Base-by-base conservation (phyloP, 805 yeast species). In the Cyberlindnera japonica region DNA sequence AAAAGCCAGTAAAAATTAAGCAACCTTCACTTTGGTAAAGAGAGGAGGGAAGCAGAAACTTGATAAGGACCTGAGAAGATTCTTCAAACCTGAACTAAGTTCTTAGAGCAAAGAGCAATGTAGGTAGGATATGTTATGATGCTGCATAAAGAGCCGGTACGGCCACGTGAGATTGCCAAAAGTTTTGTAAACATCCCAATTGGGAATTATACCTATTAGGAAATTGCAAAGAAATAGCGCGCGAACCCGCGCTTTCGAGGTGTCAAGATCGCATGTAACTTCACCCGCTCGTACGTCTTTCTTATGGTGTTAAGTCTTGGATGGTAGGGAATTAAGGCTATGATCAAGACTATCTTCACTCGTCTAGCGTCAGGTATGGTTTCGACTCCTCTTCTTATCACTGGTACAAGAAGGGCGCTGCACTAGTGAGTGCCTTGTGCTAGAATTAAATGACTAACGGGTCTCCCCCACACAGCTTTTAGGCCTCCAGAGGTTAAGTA, bases 401-500 rank as follows among this genome's bases (percentile, higher is more conserved):
- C n/a, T n/a, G n/a, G n/a, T n/a, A n/a, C n/a, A n/a, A n/a, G n/a
- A n/a, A n/a, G n/a, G n/a, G n/a, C n/a, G n/a, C n/a, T n/a, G n/a
- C n/a, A n/a, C n/a, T n/a, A n/a, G n/a, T n/a, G n/a, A n/a, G n/a
- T n/a, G n/a, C n/a, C n/a, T n/a, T n/a, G n/a, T n/a, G n/a, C n/a
- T n/a, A n/a, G n/a, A n/a, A n/a, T n/a, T n/a, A n/a, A n/a, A n/a
- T n/a, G n/a, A n/a, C n/a, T n/a, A n/a, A n/a, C n/a, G n/a, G n/a
- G n/a, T n/a, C n/a, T n/a, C n/a, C n/a, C 38, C 32, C 30, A 36
- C 24, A 14, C 28, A 45, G 52, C 40, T n/a, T 20, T 47, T 25
- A 45, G 26, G 19, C 43, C 53, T 11, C 50, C 57, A 19, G 34
- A 39, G 37, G 22, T 52, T 8, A 21, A 33, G 14, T 43, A 54